Evolutionary conservation across 768 basidiomycete genomes (phyloP).

Genomic region (Phlebiopsis gigantea): DNA sequence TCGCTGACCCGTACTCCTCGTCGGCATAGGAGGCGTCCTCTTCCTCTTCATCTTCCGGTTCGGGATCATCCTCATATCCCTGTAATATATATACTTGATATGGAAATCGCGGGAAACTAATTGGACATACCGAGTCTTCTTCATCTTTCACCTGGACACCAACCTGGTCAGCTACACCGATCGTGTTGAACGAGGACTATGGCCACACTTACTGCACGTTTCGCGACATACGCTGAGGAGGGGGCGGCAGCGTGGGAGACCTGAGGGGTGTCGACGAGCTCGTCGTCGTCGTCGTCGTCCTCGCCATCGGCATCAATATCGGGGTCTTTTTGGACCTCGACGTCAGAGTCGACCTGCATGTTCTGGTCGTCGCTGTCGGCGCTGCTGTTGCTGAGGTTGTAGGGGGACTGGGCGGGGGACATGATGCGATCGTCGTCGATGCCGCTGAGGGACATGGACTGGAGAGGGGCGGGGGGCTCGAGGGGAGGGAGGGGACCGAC

Average conservation of each 20-base stretch:
- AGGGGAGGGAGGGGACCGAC: slow-evolving; percentile 20
- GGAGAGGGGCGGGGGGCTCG: slow-evolving; percentile 15
- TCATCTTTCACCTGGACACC: slow-evolving; percentile 27
- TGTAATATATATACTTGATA: slow-evolving; percentile 28
- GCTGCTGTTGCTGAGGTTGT: slow-evolving; percentile 31
- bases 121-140: slow-evolving; percentile 47
- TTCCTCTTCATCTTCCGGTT: slow-evolving; percentile 54
- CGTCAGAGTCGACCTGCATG: slow-evolving; percentile 69
- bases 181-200: slow-evolving; percentile 8
- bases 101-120: slow-evolving; percentile 11
- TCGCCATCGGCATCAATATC: slow-evolving; percentile 53
- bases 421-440: slow-evolving; percentile 20
- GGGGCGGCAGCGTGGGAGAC: slow-evolving; percentile 34
- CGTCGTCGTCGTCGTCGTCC: slow-evolving; percentile 55
- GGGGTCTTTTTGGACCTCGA: slow-evolving; percentile 28
- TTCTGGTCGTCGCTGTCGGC: slow-evolving; percentile 42
- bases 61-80: slow-evolving; percentile 52
- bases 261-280: slow-evolving; percentile 42
- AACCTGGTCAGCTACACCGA: slow-evolving; percentile 13
- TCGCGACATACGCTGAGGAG: slow-evolving; percentile 30
- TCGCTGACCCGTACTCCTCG: slow-evolving; percentile 60
- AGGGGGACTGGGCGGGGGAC: slow-evolving; percentile 23
- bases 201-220: slow-evolving; percentile 25
- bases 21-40: slow-evolving; percentile 78
- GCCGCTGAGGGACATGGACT: slow-evolving; percentile 19